Base-by-base conservation (phyloP, 2,329 filamentous ascomycete genomes). In the Penicillium sp. region DNA sequence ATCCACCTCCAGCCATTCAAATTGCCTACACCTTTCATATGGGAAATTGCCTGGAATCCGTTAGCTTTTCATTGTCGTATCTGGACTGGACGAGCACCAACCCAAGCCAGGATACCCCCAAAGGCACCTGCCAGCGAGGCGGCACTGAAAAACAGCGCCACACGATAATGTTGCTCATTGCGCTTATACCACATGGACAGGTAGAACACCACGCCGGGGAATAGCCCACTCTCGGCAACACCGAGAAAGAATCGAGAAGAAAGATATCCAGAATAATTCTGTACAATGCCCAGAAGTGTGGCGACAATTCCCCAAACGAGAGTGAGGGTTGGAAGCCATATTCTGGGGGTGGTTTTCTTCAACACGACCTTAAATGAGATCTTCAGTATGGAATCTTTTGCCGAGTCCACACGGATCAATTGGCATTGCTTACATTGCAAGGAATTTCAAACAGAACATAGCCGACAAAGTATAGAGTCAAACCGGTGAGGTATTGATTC, bases 1-100 rank as follows among this genome's bases (percentile, higher is more conserved):
- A 88, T 78, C 74, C 85, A 88, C 57, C 83, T 76, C 85, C 85
- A 88, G 34, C 74, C 79, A 23, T 71, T 73, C 39, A 84, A 71
- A 0, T 78, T 78, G 4, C 71, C 76, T 11, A 78, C 70, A 1
- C 77, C 76, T 54, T 75, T 68, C 61, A 81, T 74, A 47, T 78
- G 74, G 2, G 73, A 76, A 43, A 83, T 81, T 2, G 74, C 80
- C 69, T 71, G 32, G 9, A 13, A n/a, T 4, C 30, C 16, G 67
- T 74, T 16, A 60, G 49, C 8, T 43, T 10, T 34, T 18, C 2
- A 36, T 51, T 23, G 18, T 39, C 29, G 35, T 18, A 18, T 16
- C 16, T 1, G 8, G 7, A 32, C 4, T 8, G 14, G 11, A 41
- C 8, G 9, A 26, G 10, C 27, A 60, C 66, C 10, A 39, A 72